Conservation (phyloP, 2,329 filamentous ascomycete genomes). For the Periconia sp. region DNA sequence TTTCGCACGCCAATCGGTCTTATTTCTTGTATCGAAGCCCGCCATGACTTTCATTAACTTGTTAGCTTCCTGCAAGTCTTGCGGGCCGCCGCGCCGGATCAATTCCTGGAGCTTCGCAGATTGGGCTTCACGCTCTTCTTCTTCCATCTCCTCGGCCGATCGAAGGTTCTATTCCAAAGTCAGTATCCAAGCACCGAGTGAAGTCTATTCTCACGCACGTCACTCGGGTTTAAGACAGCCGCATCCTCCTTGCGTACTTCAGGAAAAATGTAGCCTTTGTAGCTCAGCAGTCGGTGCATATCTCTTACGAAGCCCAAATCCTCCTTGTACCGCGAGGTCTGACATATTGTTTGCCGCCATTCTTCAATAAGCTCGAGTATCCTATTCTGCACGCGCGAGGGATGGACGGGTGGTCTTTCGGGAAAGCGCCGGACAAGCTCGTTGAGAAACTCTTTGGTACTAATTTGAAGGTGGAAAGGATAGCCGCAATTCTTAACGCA, state of each 20-base stretch:
- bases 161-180: slow-evolving; percentile 75
- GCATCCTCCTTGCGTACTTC: slow-evolving; percentile 92
- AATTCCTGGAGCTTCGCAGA: slow-evolving; percentile 98
- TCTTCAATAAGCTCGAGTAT: slow-evolving; percentile 97
- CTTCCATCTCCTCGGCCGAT: slow-evolving; percentile 98
- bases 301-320: slow-evolving; percentile 95
- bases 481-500: slow-evolving; percentile 99
- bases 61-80: slow-evolving; percentile 96
- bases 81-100: slow-evolving; percentile 87
- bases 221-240: slow-evolving; percentile 93
- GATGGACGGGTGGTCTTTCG: slow-evolving; percentile 85
- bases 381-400: slow-evolving; percentile 85
- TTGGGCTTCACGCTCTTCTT: slow-evolving; percentile 91
- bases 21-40: slow-evolving; percentile 91
- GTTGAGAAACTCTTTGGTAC: slow-evolving; percentile 98
- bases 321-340: slow-evolving; percentile 96
- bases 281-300: slow-evolving; percentile 94
- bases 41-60: slow-evolving; percentile 99
- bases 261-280: slow-evolving; percentile 96
- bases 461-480: slow-evolving; percentile 97
- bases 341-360: slow-evolving; percentile 97
- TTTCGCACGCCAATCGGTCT: slow-evolving; percentile 97
- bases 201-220: slow-evolving; percentile 67
- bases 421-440: slow-evolving; percentile 96
- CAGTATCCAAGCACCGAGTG: slow-evolving; percentile 17